Evolutionary conservation across 2,329 filamentous ascomycete genomes (phyloP).

Genomic region (Fusarium xyrophilum): DNA sequence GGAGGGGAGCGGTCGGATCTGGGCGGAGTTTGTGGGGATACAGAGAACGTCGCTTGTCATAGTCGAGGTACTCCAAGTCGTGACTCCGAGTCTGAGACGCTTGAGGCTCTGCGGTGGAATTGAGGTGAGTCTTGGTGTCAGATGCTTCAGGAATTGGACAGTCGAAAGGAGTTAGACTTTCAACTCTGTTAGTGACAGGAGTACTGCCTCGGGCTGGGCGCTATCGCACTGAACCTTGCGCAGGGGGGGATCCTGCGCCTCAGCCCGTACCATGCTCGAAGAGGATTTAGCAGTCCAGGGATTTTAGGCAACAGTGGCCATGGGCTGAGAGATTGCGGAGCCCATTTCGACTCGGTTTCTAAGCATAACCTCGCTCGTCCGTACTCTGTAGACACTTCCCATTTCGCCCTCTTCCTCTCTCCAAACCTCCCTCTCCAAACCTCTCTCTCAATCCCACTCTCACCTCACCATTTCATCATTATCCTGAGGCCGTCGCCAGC

Average conservation of each 20-base stretch:
- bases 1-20: constrained; percentile 13
- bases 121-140: constrained; percentile 2
- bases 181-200: constrained; percentile 1
- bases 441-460: constrained; percentile 13
- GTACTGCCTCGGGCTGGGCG: background rate
- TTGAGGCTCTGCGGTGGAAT: constrained; percentile 30
- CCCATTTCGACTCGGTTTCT: constrained; percentile 38
- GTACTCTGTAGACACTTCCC: constrained; percentile 19
- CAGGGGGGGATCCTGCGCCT: constrained; percentile 40
- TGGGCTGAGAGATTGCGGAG: constrained; percentile 38
- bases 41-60: constrained; percentile 20
- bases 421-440: no score
- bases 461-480: background rate
- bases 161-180: background rate
- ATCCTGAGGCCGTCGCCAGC: constrained; percentile 36
- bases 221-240: constrained; percentile 23
- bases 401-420: constrained; percentile 19
- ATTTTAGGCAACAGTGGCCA: constrained; percentile 46
- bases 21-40: constrained; percentile 31
- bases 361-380: constrained; percentile 38
- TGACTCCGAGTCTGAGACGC: constrained; percentile 18
- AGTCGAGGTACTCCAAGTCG: constrained; percentile 30
- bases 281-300: background rate
- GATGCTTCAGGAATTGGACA: background rate
- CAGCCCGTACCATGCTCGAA: constrained; percentile 38